These are phyloP conservation scores for Mycosarcoma mackinlayi DNA, from an alignment of 1,284 basidiomycete genomes.

Conservation along the genomic window DNA sequence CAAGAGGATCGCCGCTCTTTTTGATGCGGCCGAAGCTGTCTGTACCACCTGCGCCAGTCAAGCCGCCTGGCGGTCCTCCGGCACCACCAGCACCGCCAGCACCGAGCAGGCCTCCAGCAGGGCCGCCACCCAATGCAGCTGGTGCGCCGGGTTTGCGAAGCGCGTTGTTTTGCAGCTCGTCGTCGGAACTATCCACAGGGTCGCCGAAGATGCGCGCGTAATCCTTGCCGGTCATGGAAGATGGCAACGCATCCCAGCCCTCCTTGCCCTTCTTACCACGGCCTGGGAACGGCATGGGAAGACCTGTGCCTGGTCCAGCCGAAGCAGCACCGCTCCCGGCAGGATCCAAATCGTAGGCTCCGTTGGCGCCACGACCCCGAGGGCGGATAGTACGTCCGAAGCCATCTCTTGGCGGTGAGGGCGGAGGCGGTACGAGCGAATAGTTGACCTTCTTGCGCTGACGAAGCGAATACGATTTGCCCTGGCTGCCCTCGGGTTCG, in stretches of 20 bases:
- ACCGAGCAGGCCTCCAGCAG: constrained; percentile 48
- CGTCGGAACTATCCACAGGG: constrained; percentile 62
- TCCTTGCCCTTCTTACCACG: constrained; percentile 57
- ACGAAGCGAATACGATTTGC: constrained; percentile 61
- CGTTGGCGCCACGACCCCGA: constrained; percentile 25
- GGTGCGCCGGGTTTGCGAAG: constrained; percentile 42
- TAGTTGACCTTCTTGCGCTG: constrained; percentile 67
- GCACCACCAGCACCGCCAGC: constrained; percentile 46
- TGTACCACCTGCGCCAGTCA: constrained; percentile 34
- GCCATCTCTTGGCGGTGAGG: constrained; percentile 55
- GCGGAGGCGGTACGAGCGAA: constrained; percentile 58
- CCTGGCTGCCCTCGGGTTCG: constrained; percentile 50
- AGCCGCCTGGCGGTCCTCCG: constrained; percentile 47
- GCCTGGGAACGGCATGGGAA: constrained; percentile 50
- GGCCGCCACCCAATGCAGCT: constrained; percentile 32
- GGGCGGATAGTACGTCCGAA: constrained; percentile 56
- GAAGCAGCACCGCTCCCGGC: constrained; percentile 18
- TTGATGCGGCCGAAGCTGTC: constrained; percentile 64
- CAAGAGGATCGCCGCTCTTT: constrained; percentile 74
- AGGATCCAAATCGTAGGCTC: constrained; percentile 37
- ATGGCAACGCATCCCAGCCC: constrained; percentile 56
- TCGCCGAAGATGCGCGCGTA: constrained; percentile 64
- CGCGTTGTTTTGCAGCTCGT: constrained; percentile 55
- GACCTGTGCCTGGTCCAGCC: constrained; percentile 13
- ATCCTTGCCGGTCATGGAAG: constrained; percentile 64